Evolutionary conservation across 108 stramenopile genomes (phyloP).

Genomic region (Aurantiochytrium sp.): DNA sequence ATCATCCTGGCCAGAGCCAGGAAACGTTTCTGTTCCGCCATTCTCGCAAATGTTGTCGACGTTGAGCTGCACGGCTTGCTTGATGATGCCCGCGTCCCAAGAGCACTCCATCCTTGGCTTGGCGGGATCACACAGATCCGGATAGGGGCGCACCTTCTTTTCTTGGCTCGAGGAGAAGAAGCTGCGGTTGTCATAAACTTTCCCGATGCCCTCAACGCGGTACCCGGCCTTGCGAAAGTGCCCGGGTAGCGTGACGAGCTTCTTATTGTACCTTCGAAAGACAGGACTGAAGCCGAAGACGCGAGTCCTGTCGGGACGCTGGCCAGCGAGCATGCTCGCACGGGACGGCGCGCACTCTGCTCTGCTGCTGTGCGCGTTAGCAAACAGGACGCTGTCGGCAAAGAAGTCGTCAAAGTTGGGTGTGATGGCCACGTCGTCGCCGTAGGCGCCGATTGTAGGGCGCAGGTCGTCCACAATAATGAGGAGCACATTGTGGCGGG

Average conservation of each 20-base stretch:
- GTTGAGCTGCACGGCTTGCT: not conserved
- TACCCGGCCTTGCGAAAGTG: not conserved
- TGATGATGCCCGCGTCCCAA: not conserved
- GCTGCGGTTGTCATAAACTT: not conserved
- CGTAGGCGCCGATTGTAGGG: conserved; percentile 1
- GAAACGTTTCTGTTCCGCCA: not conserved
- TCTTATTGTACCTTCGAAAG: not conserved
- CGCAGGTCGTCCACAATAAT: conserved; percentile 36
- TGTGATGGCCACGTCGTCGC: not conserved
- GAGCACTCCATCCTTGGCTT: not conserved
- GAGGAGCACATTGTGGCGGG: conserved; percentile 35
- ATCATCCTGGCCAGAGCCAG: not conserved
- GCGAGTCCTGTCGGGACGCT: not conserved
- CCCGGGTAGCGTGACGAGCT: not conserved
- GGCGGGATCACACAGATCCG: not conserved
- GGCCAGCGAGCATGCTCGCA: conserved; percentile 25
- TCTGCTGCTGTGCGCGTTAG: not conserved
- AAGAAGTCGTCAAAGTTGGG: conserved; percentile 33
- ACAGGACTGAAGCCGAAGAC: not conserved
- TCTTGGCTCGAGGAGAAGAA: not conserved
- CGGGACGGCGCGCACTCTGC: conserved; percentile 32
- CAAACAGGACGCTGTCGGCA: not conserved
- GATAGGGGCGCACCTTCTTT: not conserved
- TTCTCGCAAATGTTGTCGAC: not conserved
- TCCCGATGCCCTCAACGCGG: not conserved